A percentile compares a stretch with the other conserved stretches of the same genome.
Evolutionary conservation across 2,329 filamentous ascomycete species (phyloP).

Genomic region (Xylariaceae sp.): DNA sequence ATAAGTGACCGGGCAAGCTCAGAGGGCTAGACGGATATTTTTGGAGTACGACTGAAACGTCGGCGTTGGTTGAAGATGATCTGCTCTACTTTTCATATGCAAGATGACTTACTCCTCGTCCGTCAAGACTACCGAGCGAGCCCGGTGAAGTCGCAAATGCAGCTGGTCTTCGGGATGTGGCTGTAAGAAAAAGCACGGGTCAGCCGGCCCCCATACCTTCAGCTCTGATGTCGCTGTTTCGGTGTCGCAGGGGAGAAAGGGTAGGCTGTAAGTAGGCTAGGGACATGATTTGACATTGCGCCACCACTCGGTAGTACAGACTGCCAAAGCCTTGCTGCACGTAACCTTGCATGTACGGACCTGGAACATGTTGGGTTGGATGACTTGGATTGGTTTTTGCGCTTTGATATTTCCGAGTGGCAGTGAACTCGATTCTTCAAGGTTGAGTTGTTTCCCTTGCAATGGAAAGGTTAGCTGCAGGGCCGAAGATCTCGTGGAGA

Average conservation of each 20-base stretch:
- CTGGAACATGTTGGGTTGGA: conserved; percentile 23
- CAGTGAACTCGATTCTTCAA: background rate
- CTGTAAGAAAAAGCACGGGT: conserved; percentile 17
- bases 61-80: too few species aligned
- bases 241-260: background rate
- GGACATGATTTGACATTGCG: too few species aligned
- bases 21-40: background rate
- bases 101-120: conserved; percentile 58
- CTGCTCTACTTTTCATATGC: background rate
- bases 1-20: too few species aligned
- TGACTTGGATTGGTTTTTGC: background rate
- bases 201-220: conserved; percentile 3
- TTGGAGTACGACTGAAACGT: too few species aligned
- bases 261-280: too few species aligned
- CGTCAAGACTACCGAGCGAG: conserved; percentile 77
- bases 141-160: conserved; percentile 76
- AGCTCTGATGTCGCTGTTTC: too few species aligned
- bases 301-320: background rate
- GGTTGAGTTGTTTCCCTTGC: background rate
- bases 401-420: background rate
- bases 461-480: too few species aligned
- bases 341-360: conserved; percentile 14
- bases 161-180: conserved; percentile 49
- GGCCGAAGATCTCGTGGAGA: too few species aligned
- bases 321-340: background rate